A percentile compares a stretch with the other conserved stretches of the same genome.
These are phyloP conservation scores for Cyclocybe aegerita DNA, from an alignment of 768 basidiomycete genomes.

Conservation along the genomic window DNA sequence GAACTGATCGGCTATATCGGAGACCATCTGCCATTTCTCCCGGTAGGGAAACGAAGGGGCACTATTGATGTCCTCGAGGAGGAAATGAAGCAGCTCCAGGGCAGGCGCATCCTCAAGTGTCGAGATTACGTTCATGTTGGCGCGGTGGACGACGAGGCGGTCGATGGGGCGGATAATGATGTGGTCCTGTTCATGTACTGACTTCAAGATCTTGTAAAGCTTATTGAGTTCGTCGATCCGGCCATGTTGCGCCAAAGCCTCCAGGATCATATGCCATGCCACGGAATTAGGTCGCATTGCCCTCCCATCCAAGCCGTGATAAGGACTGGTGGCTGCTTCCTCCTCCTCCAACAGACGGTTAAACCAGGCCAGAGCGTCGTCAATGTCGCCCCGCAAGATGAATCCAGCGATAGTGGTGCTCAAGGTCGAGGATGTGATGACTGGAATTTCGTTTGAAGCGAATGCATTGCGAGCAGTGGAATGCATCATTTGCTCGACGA, in stretches of 20 bases:
- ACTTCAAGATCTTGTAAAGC: slow-evolving; percentile 42
- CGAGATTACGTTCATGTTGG: slow-evolving; percentile 29
- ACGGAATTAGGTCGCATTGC: slow-evolving; percentile 45
- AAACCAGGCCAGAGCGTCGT: slow-evolving; percentile 72
- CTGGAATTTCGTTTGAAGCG: slow-evolving; percentile 44
- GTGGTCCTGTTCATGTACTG: slow-evolving; percentile 32
- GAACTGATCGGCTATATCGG: slow-evolving; percentile 27
- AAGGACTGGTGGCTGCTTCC: slow-evolving; percentile 31
- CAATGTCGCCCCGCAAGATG: slow-evolving; percentile 55
- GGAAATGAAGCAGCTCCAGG: slow-evolving; percentile 19
- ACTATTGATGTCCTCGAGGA: slow-evolving; percentile 13
- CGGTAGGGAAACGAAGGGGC: slow-evolving; percentile 2
- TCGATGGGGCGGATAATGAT: slow-evolving; percentile 35
- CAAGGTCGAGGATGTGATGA: slow-evolving; percentile 63
- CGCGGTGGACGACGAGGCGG: slow-evolving; percentile 39
- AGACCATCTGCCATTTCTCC: slow-evolving; percentile 15
- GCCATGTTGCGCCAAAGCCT: slow-evolving; percentile 47
- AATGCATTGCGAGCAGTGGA: slow-evolving; percentile 35
- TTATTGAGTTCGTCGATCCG: slow-evolving; percentile 56
- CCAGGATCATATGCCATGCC: slow-evolving; percentile 63
- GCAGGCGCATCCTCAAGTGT: slow-evolving; percentile 16
- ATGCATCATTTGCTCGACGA: slow-evolving; percentile 74
- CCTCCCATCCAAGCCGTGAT: slow-evolving; percentile 35
- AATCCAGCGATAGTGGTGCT: slow-evolving; percentile 66
- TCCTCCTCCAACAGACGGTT: slow-evolving; percentile 54